These are phyloP conservation scores for Zoysia japonica DNA, from an alignment of 176 grass and related monocot species.

Conservation along the genomic window DNA sequence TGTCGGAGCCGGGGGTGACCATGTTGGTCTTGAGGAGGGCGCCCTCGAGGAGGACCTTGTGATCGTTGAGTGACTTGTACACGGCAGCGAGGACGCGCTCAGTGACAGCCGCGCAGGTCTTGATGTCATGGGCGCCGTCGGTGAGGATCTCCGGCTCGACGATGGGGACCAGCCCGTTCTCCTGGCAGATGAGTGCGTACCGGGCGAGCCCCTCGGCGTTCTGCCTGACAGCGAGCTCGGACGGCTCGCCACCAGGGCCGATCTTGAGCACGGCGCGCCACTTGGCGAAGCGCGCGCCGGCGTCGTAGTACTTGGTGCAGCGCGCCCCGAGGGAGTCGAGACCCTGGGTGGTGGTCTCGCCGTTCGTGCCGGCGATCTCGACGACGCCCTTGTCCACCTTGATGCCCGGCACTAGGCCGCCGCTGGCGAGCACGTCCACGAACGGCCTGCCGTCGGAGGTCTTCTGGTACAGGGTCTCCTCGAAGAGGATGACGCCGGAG, in stretches of 20 bases:
- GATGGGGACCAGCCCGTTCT: conserved; percentile 87
- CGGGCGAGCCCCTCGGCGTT: conserved; percentile 86
- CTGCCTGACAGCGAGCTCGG: conserved; percentile 71
- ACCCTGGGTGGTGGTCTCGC: conserved; percentile 85
- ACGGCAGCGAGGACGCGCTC: conserved; percentile 77
- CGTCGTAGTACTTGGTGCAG: conserved; percentile 78
- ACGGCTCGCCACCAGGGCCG: conserved; percentile 57
- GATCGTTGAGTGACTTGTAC: conserved; percentile 91
- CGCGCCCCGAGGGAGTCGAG: conserved; percentile 69
- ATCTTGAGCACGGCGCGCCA: conserved; percentile 94
- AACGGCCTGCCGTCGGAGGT: conserved; percentile 60
- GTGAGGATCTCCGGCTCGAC: conserved; percentile 97
- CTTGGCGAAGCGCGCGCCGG: conserved; percentile 91
- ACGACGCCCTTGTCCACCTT: conserved; percentile 97
- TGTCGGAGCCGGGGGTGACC: conserved; percentile 90
- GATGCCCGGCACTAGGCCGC: conserved; percentile 70
- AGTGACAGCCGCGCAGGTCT: conserved; percentile 68
- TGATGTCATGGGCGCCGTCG: conserved; percentile 75
- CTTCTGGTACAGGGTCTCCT: conserved; percentile 92
- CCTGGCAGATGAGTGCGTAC: conserved; percentile 87
- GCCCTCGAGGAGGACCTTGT: conserved; percentile 85
- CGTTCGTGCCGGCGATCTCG: conserved; percentile 71
- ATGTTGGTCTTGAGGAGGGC: conserved; percentile 93
- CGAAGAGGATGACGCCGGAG: conserved; percentile 93
- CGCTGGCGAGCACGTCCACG: conserved; percentile 69